Conservation (phyloP, 441 rosid species). For the Codiaeum variegatum region DNA sequence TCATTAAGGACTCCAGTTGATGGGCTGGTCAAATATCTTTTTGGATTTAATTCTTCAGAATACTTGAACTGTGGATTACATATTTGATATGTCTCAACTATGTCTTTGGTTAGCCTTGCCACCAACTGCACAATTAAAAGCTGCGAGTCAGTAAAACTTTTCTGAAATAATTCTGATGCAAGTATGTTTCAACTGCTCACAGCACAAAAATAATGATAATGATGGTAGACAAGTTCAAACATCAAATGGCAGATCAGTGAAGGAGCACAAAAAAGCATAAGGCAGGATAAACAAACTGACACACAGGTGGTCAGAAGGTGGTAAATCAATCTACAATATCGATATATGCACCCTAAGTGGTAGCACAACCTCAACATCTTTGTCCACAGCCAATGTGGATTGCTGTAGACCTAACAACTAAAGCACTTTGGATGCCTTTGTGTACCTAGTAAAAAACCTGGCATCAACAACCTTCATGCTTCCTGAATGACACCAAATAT, state of each 20-base stretch:
- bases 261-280: conserved; percentile 17
- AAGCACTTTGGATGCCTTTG: background rate
- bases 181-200: background rate
- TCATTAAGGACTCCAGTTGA: conserved; percentile 90
- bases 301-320: background rate
- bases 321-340: background rate
- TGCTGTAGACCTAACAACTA: background rate
- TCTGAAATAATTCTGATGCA: conserved; percentile 20
- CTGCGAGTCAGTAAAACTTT: conserved; percentile 30
- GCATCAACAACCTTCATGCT: background rate
- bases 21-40: conserved; percentile 95
- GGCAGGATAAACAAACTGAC: background rate
- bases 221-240: conserved; percentile 5
- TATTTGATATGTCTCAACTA: conserved; percentile 82
- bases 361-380: background rate
- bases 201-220: conserved; percentile 13
- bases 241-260: conserved; percentile 8
- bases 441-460: background rate
- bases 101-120: conserved; percentile 79
- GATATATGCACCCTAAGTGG: background rate
- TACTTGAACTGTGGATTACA: conserved; percentile 92
- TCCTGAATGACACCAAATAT: background rate
- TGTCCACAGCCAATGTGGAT: background rate
- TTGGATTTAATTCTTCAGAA: conserved; percentile 92
- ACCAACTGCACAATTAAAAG: conserved; percentile 67